Percentiles rank a stretch among this genome's conserved stretches.
Conservation (phyloP, 805 yeast species). For the Sugiyamaella boreocaroliniensis region DNA sequence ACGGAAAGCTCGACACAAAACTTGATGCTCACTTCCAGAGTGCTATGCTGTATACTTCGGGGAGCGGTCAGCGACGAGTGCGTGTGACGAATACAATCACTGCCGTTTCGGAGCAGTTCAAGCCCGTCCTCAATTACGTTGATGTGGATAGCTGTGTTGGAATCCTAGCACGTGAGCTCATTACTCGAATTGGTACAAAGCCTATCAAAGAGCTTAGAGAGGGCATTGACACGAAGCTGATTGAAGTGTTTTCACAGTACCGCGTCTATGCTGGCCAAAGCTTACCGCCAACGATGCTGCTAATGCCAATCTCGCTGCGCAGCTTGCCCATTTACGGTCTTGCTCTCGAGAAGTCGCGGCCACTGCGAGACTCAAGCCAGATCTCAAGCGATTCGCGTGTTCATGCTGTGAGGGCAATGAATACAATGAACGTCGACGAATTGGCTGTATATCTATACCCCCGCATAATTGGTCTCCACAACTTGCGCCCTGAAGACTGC, state of each 20-base stretch:
- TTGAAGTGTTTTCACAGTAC: constrained; percentile 54
- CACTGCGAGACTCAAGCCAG: constrained; percentile 47
- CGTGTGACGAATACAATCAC: constrained; percentile 81
- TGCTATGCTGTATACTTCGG: constrained; percentile 77
- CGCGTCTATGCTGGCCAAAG: constrained; percentile 38
- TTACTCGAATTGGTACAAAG: constrained; percentile 34
- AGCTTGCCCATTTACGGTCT: constrained; percentile 62
- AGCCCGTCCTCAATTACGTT: constrained; percentile 69
- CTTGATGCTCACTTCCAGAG: constrained; percentile 86
- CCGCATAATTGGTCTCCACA: constrained; percentile 65
- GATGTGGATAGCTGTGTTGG: constrained; percentile 64
- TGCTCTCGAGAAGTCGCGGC: constrained; percentile 61
- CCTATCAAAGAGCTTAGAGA: constrained; percentile 42
- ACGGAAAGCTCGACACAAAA: constrained; percentile 61
- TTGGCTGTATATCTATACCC: constrained; percentile 72
- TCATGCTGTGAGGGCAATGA: constrained; percentile 45
- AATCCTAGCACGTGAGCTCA: constrained; percentile 46
- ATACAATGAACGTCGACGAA: constrained; percentile 47
- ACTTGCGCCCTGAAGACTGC: constrained; percentile 53
- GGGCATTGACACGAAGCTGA: constrained; percentile 47
- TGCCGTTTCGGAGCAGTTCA: constrained; percentile 67
- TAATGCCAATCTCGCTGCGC: constrained; percentile 74
- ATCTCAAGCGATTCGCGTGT: constrained; percentile 60
- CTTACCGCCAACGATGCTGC: constrained; percentile 51
- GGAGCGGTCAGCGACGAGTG: constrained; percentile 70